phyloP scores from a whole-genome alignment of 108 stramenopile species.

The Cyclotella choctawhatcheeana region DNA sequence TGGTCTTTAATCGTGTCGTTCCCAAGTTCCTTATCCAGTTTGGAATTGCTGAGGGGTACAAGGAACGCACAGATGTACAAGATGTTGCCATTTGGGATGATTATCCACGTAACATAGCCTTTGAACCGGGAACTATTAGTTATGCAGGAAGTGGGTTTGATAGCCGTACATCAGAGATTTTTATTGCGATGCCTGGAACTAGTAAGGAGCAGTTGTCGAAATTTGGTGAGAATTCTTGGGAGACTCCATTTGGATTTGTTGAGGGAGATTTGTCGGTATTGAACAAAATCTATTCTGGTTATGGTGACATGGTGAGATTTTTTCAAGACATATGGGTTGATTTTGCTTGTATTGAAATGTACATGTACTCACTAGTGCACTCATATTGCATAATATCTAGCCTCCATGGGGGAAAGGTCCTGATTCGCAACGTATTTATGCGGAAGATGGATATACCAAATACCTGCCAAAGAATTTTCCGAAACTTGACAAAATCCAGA shows the following conservation, averaged over 20 bases:
- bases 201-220: constrained; percentile 57
- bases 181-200: constrained; percentile 74
- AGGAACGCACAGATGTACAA: constrained; percentile 2
- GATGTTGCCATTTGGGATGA: constrained; percentile 50
- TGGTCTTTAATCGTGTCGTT: constrained; percentile 77
- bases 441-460: constrained; percentile 31
- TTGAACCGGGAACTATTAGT: constrained; percentile 43
- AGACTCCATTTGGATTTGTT: constrained; percentile 84
- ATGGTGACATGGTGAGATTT: constrained; percentile 77
- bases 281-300: constrained; percentile 64
- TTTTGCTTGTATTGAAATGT: neutral
- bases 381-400: neutral
- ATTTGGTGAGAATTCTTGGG: constrained; percentile 78
- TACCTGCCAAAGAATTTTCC: constrained; percentile 57
- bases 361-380: neutral
- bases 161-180: constrained; percentile 79
- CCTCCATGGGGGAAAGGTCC: constrained; percentile 28
- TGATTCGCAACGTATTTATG: constrained; percentile 29
- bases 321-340: neutral
- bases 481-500: neutral
- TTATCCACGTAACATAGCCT: constrained; percentile 4
- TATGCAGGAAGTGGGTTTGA: constrained; percentile 71
- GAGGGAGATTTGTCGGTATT: constrained; percentile 67
- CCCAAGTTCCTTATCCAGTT: constrained; percentile 76
- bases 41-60: constrained; percentile 45